These are phyloP conservation scores for Tolypocladium capitatum DNA, from an alignment of 2,329 filamentous ascomycete species.

Conservation along the genomic window DNA sequence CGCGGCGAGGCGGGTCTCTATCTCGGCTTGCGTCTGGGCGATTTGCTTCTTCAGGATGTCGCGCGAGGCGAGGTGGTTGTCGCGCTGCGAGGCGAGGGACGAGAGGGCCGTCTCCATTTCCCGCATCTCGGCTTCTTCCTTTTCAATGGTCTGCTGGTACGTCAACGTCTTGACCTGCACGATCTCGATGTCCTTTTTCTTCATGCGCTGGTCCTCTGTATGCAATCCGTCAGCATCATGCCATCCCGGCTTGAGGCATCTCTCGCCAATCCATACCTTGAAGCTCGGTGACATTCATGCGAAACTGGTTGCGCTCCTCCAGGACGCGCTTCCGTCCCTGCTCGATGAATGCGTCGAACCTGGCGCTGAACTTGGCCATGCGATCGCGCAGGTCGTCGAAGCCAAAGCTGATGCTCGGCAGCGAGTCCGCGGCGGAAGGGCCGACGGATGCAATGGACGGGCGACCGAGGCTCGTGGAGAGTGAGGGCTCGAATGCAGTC, in stretches of 20 bases:
- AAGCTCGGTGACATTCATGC: constrained; percentile 76
- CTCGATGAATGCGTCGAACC: constrained; percentile 91
- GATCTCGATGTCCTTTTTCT: constrained; percentile 77
- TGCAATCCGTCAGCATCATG: neutral
- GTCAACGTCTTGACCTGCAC: constrained; percentile 56
- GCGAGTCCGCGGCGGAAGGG: constrained; percentile 59
- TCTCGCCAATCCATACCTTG: constrained; percentile 48
- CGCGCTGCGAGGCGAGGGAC: constrained; percentile 44
- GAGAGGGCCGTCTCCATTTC: constrained; percentile 58
- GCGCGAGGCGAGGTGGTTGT: constrained; percentile 43
- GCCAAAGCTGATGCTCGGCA: constrained; percentile 87
- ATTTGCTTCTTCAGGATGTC: constrained; percentile 49
- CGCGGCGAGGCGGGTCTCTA: constrained; percentile 55
- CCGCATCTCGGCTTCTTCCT: constrained; percentile 62
- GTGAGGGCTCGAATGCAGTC: constrained; percentile 54
- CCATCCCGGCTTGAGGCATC: too few relatives aligned
- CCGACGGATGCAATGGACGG: constrained; percentile 44
- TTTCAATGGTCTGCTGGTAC: constrained; percentile 61
- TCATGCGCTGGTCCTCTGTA: constrained; percentile 89
- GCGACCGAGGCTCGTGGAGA: constrained; percentile 48
- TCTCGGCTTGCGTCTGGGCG: constrained; percentile 53
- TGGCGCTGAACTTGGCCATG: constrained; percentile 83
- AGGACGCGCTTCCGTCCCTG: constrained; percentile 77
- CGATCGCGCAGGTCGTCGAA: constrained; percentile 91
- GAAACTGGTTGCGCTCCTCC: constrained; percentile 89